Base-by-base conservation (phyloP, 192 early-diverging fungal species). In the Coemansia sp. region DNA sequence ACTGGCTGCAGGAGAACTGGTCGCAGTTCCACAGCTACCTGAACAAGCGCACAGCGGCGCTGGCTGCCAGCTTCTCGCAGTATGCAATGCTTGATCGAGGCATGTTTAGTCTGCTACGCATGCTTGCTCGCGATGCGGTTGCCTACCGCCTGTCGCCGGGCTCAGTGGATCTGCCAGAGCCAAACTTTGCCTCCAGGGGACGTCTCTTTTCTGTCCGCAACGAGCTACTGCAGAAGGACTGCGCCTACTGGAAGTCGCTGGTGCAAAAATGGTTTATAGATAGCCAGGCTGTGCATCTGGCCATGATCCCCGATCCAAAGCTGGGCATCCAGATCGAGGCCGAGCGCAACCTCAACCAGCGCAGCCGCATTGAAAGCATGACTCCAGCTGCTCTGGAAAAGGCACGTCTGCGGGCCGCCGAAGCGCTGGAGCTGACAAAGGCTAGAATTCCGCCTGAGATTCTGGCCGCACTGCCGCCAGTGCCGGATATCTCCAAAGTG, bases 41-140 rank as follows among this genome's bases (percentile, higher is more conserved):
- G 29, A 57, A 64, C 23, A 79, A 78, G 54, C 73, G 80, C 40
- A 58, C 54, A 26, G 64, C 67, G 34, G 55, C 57, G 5, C 58
- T 83, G 15, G 85, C 88, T 22, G 79, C 84, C 12, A 63, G 64
- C 40, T 87, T 88, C 15, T 78, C 82, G 31, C 86, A 86, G 49
- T 66, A 69, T 7, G 75, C 81, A 5, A 74, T 79, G 38, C 58
- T 62, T 1, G 68, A 76, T 29, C 50, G 53, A 26, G 43, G 55
- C 21, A 6, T 23, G 2, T 20, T 53, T 7, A 38, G 72, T 9
- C 32, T 75, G 17, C 21, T 75, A 10, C 50, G 60, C 27, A 60
- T 61, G 72, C 53, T 83, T 21, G 53, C 84, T 2, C 83, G 75
- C 35, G 82, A 83, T 27, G 76, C 87, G 8, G 43, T 67, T 4